Conservation (phyloP, 2,329 filamentous ascomycete genomes). For the Pseudocercospora ulei region DNA sequence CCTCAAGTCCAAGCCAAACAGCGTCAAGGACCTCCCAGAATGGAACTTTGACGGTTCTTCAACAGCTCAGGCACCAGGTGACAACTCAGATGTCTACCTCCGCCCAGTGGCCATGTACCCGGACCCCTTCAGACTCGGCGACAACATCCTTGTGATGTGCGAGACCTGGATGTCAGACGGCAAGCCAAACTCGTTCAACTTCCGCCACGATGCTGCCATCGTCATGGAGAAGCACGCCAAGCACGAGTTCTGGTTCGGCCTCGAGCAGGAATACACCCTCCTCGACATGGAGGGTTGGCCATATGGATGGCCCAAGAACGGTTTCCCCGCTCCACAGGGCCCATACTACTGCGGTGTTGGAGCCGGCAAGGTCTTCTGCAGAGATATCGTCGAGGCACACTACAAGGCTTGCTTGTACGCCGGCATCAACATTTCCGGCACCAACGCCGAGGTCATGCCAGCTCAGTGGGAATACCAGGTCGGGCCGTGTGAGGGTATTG, state of each 20-base stretch:
- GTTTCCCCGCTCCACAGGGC: constrained; percentile 84
- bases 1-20: constrained; percentile 49
- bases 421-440: constrained; percentile 87
- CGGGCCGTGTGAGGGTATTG: constrained; percentile 77
- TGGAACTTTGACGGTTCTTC: constrained; percentile 86
- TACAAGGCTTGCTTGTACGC: constrained; percentile 85
- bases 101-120: constrained; percentile 80
- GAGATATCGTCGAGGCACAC: constrained; percentile 93
- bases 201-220: constrained; percentile 80
- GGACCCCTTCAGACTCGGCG: constrained; percentile 77
- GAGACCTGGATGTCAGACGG: constrained; percentile 94
- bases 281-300: constrained; percentile 78
- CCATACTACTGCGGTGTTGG: constrained; percentile 98
- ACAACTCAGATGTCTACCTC: constrained; percentile 97
- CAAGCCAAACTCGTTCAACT: constrained; percentile 97
- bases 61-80: constrained; percentile 80
- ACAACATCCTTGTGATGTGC: constrained; percentile 88
- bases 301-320: constrained; percentile 81
- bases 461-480: constrained; percentile 98
- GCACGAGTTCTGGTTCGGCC: constrained; percentile 90
- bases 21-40: constrained; percentile 59
- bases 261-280: constrained; percentile 95
- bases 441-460: constrained; percentile 98
- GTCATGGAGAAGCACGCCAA: constrained; percentile 79
- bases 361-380: constrained; percentile 91